Base-by-base conservation (phyloP, 176 grass and related monocot genomes). In the Lolium multiflorum region DNA sequence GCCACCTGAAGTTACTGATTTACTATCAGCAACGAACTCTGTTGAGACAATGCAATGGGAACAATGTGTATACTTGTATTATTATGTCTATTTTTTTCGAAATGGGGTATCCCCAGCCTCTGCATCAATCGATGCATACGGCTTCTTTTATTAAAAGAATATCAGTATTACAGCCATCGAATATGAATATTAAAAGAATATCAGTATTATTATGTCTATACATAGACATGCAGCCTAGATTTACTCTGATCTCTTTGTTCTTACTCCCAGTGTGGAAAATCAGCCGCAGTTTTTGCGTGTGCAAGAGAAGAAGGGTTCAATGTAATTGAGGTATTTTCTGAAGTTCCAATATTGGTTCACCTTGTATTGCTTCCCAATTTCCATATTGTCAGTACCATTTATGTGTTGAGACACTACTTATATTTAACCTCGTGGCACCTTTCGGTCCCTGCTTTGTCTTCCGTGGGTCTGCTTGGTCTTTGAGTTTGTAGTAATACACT, bases 271-370 rank as follows among this genome's bases (percentile, higher is more conserved):
- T 94, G 92, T 92, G 96, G 96, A 83, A 98, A 98, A 92, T 96
- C 96, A 68, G 93, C 93, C 60, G 86, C 96, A 49, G 87, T 98
- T 80, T 96, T 95, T 89, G 93, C 96, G 50, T 98, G 96, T 82
- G 93, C 96, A 37, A 98, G 85, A 89, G 93, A 98, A 81, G 91
- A 94, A 81, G 93, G 91, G 20, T 98, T 98, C 92, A 84, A 88
- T 87, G 81, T 98, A 77, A 93, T 98, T 84, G 96, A 98, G 96
- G 96, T 98, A 92, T 65, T 76, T 61, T 59, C 56, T 72, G 31
- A 28, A 62, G 10, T 62, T 81, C 21, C 59, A 64, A 17, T 71
- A 49, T 41, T 41, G 24, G 1, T 51, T 9, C 69, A 72, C 54
- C 21, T 69, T 86, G 39, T 41, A 72, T 18, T 38, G 48, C 74